phyloP scores from a whole-genome alignment of 257 asterid genomes.

The Leptodermis oblonga region DNA sequence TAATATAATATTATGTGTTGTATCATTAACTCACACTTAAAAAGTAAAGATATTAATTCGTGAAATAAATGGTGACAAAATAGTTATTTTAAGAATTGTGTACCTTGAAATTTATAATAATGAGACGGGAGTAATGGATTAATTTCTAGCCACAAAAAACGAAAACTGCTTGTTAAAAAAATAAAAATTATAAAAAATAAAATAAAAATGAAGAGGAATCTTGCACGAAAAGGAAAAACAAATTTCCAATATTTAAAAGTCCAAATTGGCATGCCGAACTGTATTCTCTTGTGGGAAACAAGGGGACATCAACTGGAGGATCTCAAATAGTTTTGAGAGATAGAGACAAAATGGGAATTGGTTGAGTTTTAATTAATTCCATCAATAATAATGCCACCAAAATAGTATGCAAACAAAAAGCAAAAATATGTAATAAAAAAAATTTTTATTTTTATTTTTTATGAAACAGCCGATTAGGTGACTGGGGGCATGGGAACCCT shows the following conservation, averaged over 20 bases:
- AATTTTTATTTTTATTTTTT: neutral
- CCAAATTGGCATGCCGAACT: constrained; percentile 12
- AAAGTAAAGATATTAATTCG: too few relatives aligned
- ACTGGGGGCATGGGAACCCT: too few relatives aligned
- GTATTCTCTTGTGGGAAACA: neutral
- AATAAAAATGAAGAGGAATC: constrained; percentile 11
- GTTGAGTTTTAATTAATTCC: neutral
- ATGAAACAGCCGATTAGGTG: neutral
- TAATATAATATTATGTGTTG: too few relatives aligned
- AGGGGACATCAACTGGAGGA: neutral
- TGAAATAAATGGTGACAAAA: neutral
- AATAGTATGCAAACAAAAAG: neutral
- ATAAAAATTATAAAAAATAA: neutral
- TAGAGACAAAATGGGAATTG: neutral
- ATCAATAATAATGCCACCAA: neutral
- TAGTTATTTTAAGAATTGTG: neutral
- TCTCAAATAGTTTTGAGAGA: neutral
- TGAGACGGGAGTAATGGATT: neutral
- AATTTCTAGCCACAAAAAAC: neutral
- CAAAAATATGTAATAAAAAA: too few relatives aligned
- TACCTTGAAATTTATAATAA: neutral
- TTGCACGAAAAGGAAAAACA: constrained; percentile 18
- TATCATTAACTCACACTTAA: too few relatives aligned
- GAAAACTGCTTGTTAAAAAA: neutral
- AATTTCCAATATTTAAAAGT: neutral